These are phyloP conservation scores for Tricholoma bakamatsutake DNA, from an alignment of 768 basidiomycete genomes.

Conservation along the genomic window DNA sequence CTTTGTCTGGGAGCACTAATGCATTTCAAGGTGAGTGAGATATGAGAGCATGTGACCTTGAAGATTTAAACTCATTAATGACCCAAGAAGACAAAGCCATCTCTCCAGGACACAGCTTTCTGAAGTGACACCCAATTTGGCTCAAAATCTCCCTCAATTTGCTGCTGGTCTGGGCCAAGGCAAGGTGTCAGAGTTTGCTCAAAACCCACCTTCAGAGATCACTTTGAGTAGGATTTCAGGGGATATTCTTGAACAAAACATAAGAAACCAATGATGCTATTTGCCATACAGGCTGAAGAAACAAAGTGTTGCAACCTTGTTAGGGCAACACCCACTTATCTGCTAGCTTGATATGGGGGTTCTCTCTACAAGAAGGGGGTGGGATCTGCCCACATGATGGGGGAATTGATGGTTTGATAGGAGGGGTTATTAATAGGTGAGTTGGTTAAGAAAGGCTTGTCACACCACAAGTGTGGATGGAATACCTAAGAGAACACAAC, in stretches of 20 bases:
- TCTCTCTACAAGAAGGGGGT: too few relatives aligned
- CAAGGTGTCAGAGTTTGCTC: background rate
- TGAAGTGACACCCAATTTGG: background rate
- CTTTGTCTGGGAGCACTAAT: background rate
- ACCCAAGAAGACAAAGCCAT: background rate
- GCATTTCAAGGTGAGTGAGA: background rate
- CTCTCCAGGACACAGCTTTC: background rate
- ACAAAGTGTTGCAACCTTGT: background rate
- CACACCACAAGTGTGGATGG: too few relatives aligned
- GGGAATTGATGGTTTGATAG: too few relatives aligned
- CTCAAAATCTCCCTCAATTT: background rate
- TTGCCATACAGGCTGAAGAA: background rate
- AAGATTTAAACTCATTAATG: background rate
- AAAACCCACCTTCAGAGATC: background rate
- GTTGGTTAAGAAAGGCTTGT: too few relatives aligned
- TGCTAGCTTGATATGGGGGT: too few relatives aligned
- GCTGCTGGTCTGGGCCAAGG: background rate
- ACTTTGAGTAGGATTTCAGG: background rate
- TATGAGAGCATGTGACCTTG: background rate
- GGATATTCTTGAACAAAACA: background rate
- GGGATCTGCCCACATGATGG: too few relatives aligned
- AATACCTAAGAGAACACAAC: too few relatives aligned
- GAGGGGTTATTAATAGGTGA: too few relatives aligned
- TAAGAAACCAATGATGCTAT: background rate
- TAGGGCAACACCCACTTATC: too few relatives aligned